phyloP scores from a whole-genome alignment of 768 basidiomycete genomes.

The Mrakia blollopis region DNA sequence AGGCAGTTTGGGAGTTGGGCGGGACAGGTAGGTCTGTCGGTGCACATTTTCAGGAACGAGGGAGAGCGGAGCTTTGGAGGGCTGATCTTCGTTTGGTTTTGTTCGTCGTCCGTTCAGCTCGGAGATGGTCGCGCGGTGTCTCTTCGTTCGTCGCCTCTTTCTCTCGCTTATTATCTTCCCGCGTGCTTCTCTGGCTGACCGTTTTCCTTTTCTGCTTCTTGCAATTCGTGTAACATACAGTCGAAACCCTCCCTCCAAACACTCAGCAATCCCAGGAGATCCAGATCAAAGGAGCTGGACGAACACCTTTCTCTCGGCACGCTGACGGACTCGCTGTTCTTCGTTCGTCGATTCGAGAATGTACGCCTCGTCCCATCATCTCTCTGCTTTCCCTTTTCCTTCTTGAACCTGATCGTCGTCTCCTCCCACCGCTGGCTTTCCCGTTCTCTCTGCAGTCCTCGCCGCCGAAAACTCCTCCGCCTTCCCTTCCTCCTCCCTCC shows the following conservation, averaged over 20 bases:
- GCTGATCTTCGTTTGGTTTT: too few relatives aligned
- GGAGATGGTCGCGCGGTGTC: constrained; percentile 96
- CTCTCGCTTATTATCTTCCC: not conserved
- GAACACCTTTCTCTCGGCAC: constrained; percentile 85
- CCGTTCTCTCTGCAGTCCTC: constrained; percentile 47
- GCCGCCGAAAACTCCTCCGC: constrained; percentile 70
- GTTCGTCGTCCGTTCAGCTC: constrained; percentile 44
- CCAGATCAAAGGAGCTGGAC: constrained; percentile 89
- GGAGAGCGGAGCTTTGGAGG: too few relatives aligned
- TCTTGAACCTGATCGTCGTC: too few relatives aligned
- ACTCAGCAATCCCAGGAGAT: constrained; percentile 58
- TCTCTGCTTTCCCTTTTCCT: not conserved
- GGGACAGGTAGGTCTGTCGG: constrained; percentile 56
- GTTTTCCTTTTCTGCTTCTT: too few relatives aligned
- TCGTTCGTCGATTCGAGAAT: constrained; percentile 92
- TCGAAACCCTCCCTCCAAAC: constrained; percentile 23
- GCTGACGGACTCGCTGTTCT: constrained; percentile 94
- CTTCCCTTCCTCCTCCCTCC: not conserved
- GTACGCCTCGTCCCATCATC: not conserved
- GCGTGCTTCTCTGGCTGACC: not conserved
- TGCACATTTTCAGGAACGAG: too few relatives aligned
- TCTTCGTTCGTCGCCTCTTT: constrained; percentile 53
- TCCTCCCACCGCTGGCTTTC: too few relatives aligned
- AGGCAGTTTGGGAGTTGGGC: constrained; percentile 59
- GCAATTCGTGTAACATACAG: too few relatives aligned